Conservation (phyloP, 345 rosid genomes). For the Citrus reticulata region DNA sequence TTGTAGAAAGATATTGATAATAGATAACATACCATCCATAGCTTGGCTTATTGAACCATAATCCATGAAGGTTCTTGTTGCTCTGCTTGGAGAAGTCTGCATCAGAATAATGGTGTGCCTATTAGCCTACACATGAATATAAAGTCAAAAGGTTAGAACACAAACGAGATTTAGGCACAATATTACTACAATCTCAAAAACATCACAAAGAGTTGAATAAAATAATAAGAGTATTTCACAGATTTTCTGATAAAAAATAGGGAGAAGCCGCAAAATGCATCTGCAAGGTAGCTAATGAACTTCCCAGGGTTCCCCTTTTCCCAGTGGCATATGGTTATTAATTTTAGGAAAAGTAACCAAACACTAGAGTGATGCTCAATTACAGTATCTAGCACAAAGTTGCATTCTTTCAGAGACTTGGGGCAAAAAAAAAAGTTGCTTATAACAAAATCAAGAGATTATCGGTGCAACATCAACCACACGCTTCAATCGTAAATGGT, state of each 20-base stretch:
- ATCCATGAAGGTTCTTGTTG: slow-evolving; percentile 95
- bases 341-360: background rate
- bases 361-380: background rate
- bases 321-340: background rate
- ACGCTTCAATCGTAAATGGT: background rate
- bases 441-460: background rate
- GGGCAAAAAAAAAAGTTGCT: too few relatives aligned
- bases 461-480: background rate
- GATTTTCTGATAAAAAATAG: background rate
- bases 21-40: slow-evolving; percentile 71
- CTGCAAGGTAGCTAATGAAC: background rate
- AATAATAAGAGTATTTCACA: background rate
- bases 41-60: slow-evolving; percentile 84
- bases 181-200: background rate
- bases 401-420: too few relatives aligned
- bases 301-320: background rate
- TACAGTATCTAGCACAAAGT: too few relatives aligned
- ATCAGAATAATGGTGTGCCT: slow-evolving; percentile 90
- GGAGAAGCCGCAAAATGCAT: background rate
- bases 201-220: too few relatives aligned
- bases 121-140: slow-evolving; percentile 52
- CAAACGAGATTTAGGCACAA: background rate
- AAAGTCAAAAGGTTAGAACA: slow-evolving; percentile 2
- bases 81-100: slow-evolving; percentile 75
- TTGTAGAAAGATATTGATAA: too few relatives aligned